Evolutionary conservation across 2,329 filamentous ascomycete genomes (phyloP).

Genomic region (Ceratocystis diversiconidia): DNA sequence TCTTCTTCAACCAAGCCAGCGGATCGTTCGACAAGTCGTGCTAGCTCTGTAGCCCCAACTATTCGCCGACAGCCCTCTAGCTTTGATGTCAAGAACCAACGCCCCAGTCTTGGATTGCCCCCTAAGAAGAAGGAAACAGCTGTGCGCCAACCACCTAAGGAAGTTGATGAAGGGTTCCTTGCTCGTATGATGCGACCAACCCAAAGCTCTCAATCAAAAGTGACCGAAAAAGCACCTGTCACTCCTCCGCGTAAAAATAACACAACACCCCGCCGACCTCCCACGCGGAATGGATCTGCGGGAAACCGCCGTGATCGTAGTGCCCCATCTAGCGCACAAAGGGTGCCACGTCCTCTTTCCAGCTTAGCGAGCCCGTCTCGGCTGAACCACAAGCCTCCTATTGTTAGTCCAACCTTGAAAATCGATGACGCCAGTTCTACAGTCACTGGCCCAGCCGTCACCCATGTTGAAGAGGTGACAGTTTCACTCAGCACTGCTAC

Average conservation of each 20-base stretch:
- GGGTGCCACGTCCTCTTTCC: constrained; percentile 11
- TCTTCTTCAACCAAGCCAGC: constrained; percentile 25
- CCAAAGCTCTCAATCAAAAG: constrained; percentile 52
- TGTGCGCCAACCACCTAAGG: constrained; percentile 35
- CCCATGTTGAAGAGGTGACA: background rate
- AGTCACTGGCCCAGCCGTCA: background rate
- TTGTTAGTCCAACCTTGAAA: constrained; percentile 1
- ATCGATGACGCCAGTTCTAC: background rate
- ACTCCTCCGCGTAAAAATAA: constrained; percentile 35
- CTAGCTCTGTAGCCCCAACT: constrained; percentile 26
- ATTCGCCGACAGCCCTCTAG: constrained; percentile 35
- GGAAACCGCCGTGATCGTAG: constrained; percentile 11
- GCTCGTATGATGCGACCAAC: constrained; percentile 75
- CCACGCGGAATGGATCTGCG: constrained; percentile 13
- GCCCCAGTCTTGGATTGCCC: constrained; percentile 43
- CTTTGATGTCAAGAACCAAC: constrained; percentile 26
- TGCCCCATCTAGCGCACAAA: constrained; percentile 9
- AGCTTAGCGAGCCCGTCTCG: constrained; percentile 9
- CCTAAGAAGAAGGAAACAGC: constrained; percentile 39
- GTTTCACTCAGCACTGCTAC: background rate
- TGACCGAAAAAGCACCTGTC: constrained; percentile 43
- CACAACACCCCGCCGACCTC: constrained; percentile 14
- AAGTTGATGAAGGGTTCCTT: constrained; percentile 56
- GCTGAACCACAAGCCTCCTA: background rate
- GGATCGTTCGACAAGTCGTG: constrained; percentile 34